These are phyloP conservation scores for Thelephora terrestris DNA, from an alignment of 1,284 basidiomycete genomes.

Conservation along the genomic window DNA sequence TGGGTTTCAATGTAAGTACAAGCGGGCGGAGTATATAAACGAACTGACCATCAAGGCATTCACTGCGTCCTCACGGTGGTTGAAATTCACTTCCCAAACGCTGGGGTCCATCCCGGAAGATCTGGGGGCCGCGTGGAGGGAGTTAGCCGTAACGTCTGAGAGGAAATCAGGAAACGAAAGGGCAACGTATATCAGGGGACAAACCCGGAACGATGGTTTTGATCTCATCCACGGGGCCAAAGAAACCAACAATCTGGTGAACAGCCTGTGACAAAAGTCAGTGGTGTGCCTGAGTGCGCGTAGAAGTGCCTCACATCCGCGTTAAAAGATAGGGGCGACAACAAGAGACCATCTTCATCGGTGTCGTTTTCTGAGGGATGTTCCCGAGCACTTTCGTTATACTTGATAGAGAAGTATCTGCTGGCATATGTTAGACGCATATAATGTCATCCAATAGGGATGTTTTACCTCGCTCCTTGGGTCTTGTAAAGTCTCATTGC, in stretches of 20 bases:
- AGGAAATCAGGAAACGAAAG: not conserved
- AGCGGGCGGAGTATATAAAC: slow-evolving; percentile 1
- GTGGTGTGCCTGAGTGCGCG: not conserved
- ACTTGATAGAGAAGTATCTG: slow-evolving; percentile 32
- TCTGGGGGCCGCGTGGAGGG: slow-evolving; percentile 46
- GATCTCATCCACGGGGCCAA: slow-evolving; percentile 41
- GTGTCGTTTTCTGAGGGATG: slow-evolving; percentile 17
- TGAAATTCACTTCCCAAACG: slow-evolving; percentile 72
- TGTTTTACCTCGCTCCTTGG: slow-evolving; percentile 33
- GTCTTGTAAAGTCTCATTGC: slow-evolving; percentile 42
- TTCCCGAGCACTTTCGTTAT: slow-evolving; percentile 2
- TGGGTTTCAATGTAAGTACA: slow-evolving; percentile 7
- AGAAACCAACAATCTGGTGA: slow-evolving; percentile 35
- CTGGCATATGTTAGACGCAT: slow-evolving; percentile 5
- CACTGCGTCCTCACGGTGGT: slow-evolving; percentile 62
- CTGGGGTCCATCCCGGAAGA: slow-evolving; percentile 41
- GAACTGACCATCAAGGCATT: slow-evolving; percentile 51
- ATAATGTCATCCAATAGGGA: not conserved
- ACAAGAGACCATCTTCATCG: slow-evolving; percentile 29
- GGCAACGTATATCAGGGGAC: not conserved
- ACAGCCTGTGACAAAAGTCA: slow-evolving; percentile 29
- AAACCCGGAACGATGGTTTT: not conserved
- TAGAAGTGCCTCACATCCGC: slow-evolving; percentile 33
- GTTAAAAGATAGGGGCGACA: slow-evolving; percentile 48
- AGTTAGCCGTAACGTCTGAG: slow-evolving; percentile 17